phyloP scores from a whole-genome alignment of 805 yeast genomes.

The Lipomyces japonicus region DNA sequence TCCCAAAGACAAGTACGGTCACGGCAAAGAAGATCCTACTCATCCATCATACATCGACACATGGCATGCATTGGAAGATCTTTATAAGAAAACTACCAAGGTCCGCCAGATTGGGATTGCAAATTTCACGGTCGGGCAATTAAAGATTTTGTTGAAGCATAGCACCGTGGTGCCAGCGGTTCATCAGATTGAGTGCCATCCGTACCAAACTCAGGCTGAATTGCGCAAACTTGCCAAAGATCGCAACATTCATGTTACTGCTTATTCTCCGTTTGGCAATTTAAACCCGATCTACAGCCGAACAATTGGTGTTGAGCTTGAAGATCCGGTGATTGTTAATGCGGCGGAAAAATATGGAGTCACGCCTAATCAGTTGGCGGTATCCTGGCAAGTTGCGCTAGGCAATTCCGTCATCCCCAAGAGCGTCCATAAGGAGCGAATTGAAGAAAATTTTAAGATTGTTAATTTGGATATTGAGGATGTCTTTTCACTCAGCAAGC shows the following conservation, averaged over 20 bases:
- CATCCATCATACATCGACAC: conserved; percentile 47
- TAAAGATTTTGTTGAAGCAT: conserved; percentile 48
- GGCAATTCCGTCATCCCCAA: conserved; percentile 10
- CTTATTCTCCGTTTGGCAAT: conserved; percentile 75
- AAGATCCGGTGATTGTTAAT: conserved; percentile 49
- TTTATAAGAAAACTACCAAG: conserved; percentile 46
- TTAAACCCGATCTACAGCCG: conserved; percentile 5
- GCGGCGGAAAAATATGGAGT: conserved; percentile 56
- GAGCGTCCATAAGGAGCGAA: conserved; percentile 2
- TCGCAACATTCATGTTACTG: conserved; percentile 59
- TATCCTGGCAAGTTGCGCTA: background rate
- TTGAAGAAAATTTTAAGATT: background rate
- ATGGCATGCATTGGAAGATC: conserved; percentile 60
- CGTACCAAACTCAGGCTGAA: conserved; percentile 64
- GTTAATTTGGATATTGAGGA: conserved; percentile 22
- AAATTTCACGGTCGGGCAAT: conserved; percentile 56
- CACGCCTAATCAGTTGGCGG: conserved; percentile 46
- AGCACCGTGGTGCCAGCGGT: conserved; percentile 59
- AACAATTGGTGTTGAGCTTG: conserved; percentile 36
- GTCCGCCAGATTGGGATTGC: conserved; percentile 71
- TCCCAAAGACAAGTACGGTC: conserved; percentile 44
- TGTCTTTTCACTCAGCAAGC: conserved; percentile 1
- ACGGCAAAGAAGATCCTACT: conserved; percentile 36
- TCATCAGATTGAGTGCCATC: conserved; percentile 75
- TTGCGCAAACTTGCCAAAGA: conserved; percentile 50